These are phyloP conservation scores for Lindgomyces ingoldianus DNA, from an alignment of 495 filamentous ascomycete species.

Conservation along the genomic window DNA sequence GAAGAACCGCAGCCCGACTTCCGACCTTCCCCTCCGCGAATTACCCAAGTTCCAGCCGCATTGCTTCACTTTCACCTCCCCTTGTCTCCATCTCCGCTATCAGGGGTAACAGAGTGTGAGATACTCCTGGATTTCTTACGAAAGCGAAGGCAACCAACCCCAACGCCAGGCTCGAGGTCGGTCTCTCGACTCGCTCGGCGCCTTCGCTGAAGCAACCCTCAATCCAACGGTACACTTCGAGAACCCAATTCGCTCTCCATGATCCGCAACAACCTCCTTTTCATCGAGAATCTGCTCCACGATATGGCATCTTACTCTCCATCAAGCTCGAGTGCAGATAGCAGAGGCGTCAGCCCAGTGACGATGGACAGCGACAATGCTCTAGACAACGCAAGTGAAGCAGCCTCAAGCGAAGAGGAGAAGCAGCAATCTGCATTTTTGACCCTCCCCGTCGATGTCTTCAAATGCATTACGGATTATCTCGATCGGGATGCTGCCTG, in stretches of 20 bases:
- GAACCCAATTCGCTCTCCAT: too few species aligned
- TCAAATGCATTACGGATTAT: constrained; percentile 32
- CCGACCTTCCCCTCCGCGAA: background rate
- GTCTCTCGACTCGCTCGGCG: too few species aligned
- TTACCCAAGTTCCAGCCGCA: background rate
- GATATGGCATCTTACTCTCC: background rate
- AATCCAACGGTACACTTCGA: too few species aligned
- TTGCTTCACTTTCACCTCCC: background rate
- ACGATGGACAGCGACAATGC: background rate
- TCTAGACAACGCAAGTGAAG: background rate
- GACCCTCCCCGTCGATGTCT: constrained; percentile 31
- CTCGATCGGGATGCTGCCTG: constrained; percentile 23
- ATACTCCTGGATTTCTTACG: too few species aligned
- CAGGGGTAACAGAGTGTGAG: background rate
- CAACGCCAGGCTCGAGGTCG: too few species aligned
- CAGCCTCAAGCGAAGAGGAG: background rate
- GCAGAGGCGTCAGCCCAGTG: constrained; percentile 9
- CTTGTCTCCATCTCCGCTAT: background rate
- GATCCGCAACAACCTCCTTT: too few species aligned
- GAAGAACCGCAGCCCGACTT: background rate
- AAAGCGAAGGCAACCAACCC: too few species aligned
- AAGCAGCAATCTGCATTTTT: constrained; percentile 18
- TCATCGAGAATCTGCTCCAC: background rate
- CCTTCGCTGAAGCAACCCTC: too few species aligned
- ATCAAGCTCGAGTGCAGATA: constrained; percentile 11